phyloP scores from a whole-genome alignment of 768 basidiomycete genomes.

The Boletus eberwhitei region DNA sequence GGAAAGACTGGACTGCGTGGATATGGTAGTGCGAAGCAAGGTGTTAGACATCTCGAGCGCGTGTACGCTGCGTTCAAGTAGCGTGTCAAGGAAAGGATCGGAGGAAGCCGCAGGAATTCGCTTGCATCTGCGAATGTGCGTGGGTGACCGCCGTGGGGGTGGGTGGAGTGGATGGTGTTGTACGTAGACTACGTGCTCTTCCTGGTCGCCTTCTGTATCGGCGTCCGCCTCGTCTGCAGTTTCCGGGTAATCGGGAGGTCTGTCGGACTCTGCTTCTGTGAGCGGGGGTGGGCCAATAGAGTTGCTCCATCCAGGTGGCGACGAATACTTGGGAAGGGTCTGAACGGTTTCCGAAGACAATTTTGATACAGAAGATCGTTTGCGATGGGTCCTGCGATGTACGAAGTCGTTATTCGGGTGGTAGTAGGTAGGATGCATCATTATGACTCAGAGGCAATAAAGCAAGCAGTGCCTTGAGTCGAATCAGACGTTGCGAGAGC shows the following conservation, averaged over 20 bases:
- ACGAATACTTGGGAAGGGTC: conserved; percentile 63
- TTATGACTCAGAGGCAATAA: neutral
- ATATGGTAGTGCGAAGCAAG: conserved; percentile 70
- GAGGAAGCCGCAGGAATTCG: conserved; percentile 24
- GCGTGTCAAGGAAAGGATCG: conserved; percentile 69
- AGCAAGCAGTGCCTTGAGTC: neutral
- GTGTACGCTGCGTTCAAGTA: conserved; percentile 78
- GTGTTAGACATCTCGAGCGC: conserved; percentile 85
- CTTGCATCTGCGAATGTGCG: conserved; percentile 26
- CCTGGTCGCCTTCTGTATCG: conserved; percentile 48
- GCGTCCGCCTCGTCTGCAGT: conserved; percentile 76
- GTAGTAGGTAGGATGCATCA: conserved; percentile 19
- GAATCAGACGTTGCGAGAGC: conserved; percentile 16
- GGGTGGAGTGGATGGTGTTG: conserved; percentile 29
- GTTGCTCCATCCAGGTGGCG: conserved; percentile 29
- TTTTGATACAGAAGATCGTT: conserved; percentile 52
- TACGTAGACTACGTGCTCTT: conserved; percentile 18
- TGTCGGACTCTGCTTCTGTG: conserved; percentile 44
- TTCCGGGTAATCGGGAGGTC: conserved; percentile 73
- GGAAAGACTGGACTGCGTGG: conserved; percentile 58
- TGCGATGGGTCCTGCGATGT: conserved; percentile 46
- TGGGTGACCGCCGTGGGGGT: conserved; percentile 32
- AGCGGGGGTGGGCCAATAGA: conserved; percentile 16
- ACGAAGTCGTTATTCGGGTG: conserved; percentile 7
- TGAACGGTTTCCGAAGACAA: conserved; percentile 66